phyloP scores from a whole-genome alignment of 495 filamentous ascomycete species.

The Penicillium silybi region DNA sequence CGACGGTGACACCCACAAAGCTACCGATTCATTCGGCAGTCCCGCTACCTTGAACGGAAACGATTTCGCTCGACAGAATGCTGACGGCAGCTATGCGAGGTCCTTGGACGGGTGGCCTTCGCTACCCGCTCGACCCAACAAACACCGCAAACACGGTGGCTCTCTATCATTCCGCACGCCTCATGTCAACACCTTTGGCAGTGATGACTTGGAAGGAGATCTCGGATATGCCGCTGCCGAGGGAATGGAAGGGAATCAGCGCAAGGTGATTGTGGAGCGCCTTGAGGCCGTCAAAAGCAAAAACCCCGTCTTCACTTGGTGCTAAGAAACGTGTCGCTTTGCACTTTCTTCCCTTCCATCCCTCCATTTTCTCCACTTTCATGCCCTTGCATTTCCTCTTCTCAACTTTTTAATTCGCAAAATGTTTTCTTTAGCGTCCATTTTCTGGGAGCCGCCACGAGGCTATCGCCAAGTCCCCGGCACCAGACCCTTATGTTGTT shows the following conservation, averaged over 20 bases:
- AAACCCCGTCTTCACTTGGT: conserved; percentile 98
- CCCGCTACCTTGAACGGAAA: conserved; percentile 34
- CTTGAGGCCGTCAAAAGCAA: conserved; percentile 91
- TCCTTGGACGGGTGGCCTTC: conserved; percentile 40
- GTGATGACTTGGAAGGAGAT: conserved; percentile 84
- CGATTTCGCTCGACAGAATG: conserved; percentile 27
- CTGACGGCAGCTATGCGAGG: conserved; percentile 26
- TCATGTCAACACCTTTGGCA: conserved; percentile 46
- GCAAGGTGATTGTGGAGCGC: conserved; percentile 94
- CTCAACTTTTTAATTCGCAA: conserved; percentile 19
- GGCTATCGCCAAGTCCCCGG: not conserved
- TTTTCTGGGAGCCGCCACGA: not conserved
- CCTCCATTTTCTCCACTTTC: conserved; percentile 5
- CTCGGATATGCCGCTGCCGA: conserved; percentile 89
- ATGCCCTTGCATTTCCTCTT: conserved; percentile 13
- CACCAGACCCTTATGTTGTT: not conserved
- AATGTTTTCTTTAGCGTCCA: conserved; percentile 18
- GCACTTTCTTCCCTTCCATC: not conserved
- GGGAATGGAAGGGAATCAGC: conserved; percentile 83
- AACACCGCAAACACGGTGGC: conserved; percentile 39
- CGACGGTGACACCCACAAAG: conserved; percentile 37
- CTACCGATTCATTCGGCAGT: conserved; percentile 33
- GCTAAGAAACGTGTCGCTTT: conserved; percentile 47
- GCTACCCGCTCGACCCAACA: conserved; percentile 29
- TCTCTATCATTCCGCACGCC: conserved; percentile 36